Evolutionary conservation across 768 basidiomycete species (phyloP).

Genomic region (Dendrothele bispora): DNA sequence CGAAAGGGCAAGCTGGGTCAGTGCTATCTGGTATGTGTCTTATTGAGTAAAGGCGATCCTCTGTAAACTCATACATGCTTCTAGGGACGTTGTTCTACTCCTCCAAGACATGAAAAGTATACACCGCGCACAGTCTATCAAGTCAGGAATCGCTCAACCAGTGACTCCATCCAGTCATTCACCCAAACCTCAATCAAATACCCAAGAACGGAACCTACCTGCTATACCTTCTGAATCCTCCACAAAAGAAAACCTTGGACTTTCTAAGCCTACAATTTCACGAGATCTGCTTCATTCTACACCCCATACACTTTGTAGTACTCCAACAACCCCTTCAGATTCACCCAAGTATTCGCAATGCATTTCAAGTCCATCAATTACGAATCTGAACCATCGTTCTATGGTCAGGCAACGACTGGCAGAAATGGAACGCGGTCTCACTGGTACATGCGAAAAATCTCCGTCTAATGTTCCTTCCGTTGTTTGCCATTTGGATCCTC

Average conservation of each 20-base stretch:
- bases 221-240: slow-evolving; percentile 3
- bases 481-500: too few species aligned
- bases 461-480: not conserved
- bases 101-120: slow-evolving; percentile 18
- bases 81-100: slow-evolving; percentile 59
- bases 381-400: slow-evolving; percentile 58
- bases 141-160: not conserved
- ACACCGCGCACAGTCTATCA: not conserved
- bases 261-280: not conserved
- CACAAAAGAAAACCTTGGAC: too few species aligned
- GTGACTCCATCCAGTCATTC: not conserved
- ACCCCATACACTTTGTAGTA: not conserved
- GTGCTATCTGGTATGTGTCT: slow-evolving; percentile 62
- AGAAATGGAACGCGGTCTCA: slow-evolving; percentile 45
- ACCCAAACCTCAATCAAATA: not conserved
- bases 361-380: slow-evolving; percentile 50
- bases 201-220: slow-evolving; percentile 8
- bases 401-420: slow-evolving; percentile 68
- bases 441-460: not conserved
- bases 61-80: slow-evolving; percentile 5
- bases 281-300: not conserved
- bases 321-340: not conserved
- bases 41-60: not conserved
- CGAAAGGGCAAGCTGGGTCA: slow-evolving; percentile 73
- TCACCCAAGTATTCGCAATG: not conserved